A percentile compares a stretch with the other conserved stretches of the same genome.
Conservation (phyloP, 768 basidiomycete species). For the Infundibulicybe gibba region DNA sequence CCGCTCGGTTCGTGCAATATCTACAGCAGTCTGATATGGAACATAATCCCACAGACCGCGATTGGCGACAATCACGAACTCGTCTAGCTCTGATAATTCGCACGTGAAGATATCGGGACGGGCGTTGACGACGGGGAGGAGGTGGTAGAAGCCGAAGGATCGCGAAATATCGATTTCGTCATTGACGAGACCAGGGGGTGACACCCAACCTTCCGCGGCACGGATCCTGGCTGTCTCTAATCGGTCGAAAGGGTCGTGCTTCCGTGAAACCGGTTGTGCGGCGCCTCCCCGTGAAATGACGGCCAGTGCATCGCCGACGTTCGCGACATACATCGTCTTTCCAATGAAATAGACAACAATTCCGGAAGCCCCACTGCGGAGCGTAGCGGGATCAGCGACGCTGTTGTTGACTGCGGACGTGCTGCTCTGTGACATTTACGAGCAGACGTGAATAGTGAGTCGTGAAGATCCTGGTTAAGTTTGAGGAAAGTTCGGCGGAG, state of each 20-base stretch:
- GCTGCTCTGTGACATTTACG: conserved; percentile 75
- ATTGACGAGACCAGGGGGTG: conserved; percentile 85
- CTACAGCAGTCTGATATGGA: conserved; percentile 92
- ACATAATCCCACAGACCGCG: conserved; percentile 92
- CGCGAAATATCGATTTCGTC: conserved; percentile 91
- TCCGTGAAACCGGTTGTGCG: conserved; percentile 68
- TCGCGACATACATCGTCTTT: conserved; percentile 83
- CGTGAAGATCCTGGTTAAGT: conserved; percentile 80
- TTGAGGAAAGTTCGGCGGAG: conserved; percentile 84
- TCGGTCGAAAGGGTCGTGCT: conserved; percentile 89
- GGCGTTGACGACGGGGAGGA: conserved; percentile 87
- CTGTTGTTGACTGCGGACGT: conserved; percentile 27
- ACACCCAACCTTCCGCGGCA: conserved; percentile 91
- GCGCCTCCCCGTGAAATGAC: conserved; percentile 78
- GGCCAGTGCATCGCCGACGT: conserved; percentile 84
- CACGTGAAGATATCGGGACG: conserved; percentile 73
- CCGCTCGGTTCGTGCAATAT: conserved; percentile 80
- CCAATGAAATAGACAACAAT: conserved; percentile 83
- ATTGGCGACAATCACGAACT: conserved; percentile 96
- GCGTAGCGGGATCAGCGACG: conserved; percentile 43
- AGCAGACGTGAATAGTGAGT: conserved; percentile 47
- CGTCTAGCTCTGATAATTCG: conserved; percentile 78
- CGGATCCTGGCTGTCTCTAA: conserved; percentile 86
- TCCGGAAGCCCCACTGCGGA: conserved; percentile 75
- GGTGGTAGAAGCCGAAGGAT: conserved; percentile 89